These are phyloP conservation scores for Septoria petroselini DNA, from an alignment of 2,329 filamentous ascomycete species.

Conservation along the genomic window DNA sequence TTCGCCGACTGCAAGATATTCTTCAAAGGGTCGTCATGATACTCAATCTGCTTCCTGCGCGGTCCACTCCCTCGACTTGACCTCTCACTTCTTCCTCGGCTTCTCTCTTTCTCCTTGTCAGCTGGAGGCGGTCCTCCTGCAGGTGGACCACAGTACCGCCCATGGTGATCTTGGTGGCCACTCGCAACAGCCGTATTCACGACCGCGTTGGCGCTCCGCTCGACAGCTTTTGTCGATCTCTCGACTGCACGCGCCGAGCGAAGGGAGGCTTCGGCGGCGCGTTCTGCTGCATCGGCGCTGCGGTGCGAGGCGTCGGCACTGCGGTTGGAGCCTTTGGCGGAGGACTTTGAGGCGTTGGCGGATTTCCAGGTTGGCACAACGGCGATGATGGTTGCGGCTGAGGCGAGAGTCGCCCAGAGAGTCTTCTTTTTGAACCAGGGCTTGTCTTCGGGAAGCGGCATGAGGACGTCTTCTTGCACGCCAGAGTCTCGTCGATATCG, in stretches of 20 bases:
- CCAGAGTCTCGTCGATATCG: background rate
- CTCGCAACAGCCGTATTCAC: conserved; percentile 26
- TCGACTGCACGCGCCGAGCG: conserved; percentile 16
- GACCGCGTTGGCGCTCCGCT: conserved; percentile 23
- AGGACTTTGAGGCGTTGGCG: conserved; percentile 13
- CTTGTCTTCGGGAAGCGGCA: conserved; percentile 14
- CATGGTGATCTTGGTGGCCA: conserved; percentile 26
- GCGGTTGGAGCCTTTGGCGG: conserved; percentile 18
- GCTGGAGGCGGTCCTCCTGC: background rate
- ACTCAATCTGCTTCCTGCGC: conserved; percentile 6
- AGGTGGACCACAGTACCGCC: conserved; percentile 21
- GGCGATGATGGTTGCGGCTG: conserved; percentile 22
- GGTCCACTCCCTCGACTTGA: background rate
- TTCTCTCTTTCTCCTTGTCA: conserved; percentile 1
- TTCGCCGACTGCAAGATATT: conserved; percentile 9
- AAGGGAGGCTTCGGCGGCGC: conserved; percentile 14
- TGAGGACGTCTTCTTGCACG: conserved; percentile 7
- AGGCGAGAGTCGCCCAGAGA: conserved; percentile 25
- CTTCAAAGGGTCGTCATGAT: conserved; percentile 4
- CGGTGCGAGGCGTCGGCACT: conserved; percentile 18
- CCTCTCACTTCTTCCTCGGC: conserved; percentile 9
- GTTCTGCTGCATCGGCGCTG: conserved; percentile 19
- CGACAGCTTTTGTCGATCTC: conserved; percentile 11
- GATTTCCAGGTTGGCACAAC: conserved; percentile 19
- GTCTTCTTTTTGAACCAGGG: conserved; percentile 29